phyloP scores from a whole-genome alignment of 148 eudicot species.

The Persicaria tinctoria region DNA sequence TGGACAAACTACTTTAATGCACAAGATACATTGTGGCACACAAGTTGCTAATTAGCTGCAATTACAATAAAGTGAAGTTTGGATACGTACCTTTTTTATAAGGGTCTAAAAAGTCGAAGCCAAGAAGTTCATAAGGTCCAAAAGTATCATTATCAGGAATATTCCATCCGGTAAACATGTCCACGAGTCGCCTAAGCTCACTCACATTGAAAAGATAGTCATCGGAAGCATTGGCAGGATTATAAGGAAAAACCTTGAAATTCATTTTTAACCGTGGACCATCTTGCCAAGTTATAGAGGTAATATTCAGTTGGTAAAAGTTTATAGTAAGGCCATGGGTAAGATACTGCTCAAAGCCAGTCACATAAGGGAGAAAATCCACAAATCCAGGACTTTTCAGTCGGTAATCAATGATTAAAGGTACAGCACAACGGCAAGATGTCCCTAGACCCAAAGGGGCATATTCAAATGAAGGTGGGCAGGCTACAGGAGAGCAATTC shows the following conservation, averaged over 20 bases:
- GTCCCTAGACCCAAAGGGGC: constrained; percentile 42
- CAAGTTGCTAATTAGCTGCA: not conserved
- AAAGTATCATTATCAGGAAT: constrained; percentile 59
- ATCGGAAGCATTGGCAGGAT: constrained; percentile 13
- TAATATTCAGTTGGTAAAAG: constrained; percentile 54
- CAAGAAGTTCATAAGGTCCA: constrained; percentile 95
- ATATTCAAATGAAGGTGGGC: constrained; percentile 60
- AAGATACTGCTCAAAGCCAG: constrained; percentile 43
- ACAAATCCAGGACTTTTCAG: constrained; percentile 86
- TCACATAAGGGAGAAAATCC: constrained; percentile 50
- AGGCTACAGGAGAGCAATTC: constrained; percentile 43
- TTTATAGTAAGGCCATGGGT: constrained; percentile 44
- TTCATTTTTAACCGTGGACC: constrained; percentile 88
- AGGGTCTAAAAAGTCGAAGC: constrained; percentile 77
- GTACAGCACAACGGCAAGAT: constrained; percentile 81
- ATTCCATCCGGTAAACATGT: constrained; percentile 49
- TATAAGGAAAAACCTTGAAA: constrained; percentile 62
- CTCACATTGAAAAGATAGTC: constrained; percentile 35
- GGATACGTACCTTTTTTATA: constrained; percentile 47
- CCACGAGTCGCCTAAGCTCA: constrained; percentile 49
- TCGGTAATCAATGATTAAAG: constrained; percentile 68
- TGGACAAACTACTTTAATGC: no score
- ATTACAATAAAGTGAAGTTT: not conserved
- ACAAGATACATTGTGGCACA: not conserved
- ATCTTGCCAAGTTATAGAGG: constrained; percentile 63